Evolutionary conservation across 768 basidiomycete species (phyloP), one percentile per base, ranked within the genome.

Genomic region (Glaciozyma martinii): DNA sequence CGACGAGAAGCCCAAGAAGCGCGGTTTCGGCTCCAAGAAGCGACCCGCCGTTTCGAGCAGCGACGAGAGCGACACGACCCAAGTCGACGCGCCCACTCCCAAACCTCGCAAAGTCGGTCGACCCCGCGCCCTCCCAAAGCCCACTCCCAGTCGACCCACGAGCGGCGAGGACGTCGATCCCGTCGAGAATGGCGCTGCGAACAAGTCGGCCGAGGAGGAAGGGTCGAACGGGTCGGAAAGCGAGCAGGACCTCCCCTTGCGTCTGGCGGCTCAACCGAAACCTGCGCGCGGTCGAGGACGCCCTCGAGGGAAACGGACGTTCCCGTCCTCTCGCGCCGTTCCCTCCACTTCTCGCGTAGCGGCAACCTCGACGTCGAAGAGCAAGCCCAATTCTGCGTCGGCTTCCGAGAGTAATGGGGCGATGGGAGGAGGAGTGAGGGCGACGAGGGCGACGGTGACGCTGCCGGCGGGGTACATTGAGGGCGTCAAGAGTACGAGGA

Each of bases 381-480:
- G 3, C 53, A 30, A 30, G 53, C 32, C 53, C 7, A 54, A 6
- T 40, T 40, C 37, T 30, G 29, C 53, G 5, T 25, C 49, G 49
- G 49, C n/a, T 9, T 50, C 49, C 10, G n/a, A n/a, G 23, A 10
- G 5, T 9, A 25, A 7, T 50, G 49, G 3, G 3, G 46, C 46
- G 13, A n/a, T n/a, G 4, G n/a, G n/a, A 25, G n/a, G n/a, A 5
- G 49, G 49, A 19, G 53, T 54, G 15, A 54, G 64, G 2, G 64
- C 64, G 30, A 65, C 64, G 18, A 12, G 64, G 9, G 64, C 64
- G 6, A 65, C 60, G 13, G 64, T 65, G 27, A 65, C 64, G 6
- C 54, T 65, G 10, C 60, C 65, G 19, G 60, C 65, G 19, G 60
- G 65, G 5, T 61, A 66, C 50, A 61, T 61, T 15, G 49, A 54